Evolutionary conservation across 495 filamentous ascomycete genomes (phyloP).

Genomic region (Aspergillus sclerotiicarbonarius): DNA sequence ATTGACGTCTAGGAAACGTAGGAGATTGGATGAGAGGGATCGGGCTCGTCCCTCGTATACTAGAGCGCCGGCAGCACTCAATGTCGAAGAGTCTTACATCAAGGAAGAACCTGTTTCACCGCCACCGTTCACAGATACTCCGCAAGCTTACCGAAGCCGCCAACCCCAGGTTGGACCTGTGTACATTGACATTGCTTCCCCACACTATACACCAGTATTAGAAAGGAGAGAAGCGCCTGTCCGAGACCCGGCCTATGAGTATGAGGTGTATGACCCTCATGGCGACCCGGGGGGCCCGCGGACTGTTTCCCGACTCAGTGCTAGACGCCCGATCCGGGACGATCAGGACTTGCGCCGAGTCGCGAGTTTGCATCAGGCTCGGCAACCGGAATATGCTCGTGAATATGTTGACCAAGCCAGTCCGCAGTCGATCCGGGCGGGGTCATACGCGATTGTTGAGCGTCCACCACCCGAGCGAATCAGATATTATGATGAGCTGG

Average conservation of each 20-base stretch:
- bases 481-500: slow-evolving; percentile 58
- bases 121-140: slow-evolving; percentile 62
- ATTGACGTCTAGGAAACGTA: slow-evolving; percentile 48
- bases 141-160: slow-evolving; percentile 38
- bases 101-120: slow-evolving; percentile 87
- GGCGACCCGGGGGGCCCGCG: slow-evolving; percentile 37
- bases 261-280: slow-evolving; percentile 38
- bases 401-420: slow-evolving; percentile 44
- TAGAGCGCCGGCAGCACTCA: slow-evolving; percentile 28
- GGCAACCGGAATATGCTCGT: slow-evolving; percentile 49
- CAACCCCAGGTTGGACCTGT: slow-evolving; percentile 47
- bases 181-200: slow-evolving; percentile 49
- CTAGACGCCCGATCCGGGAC: slow-evolving; percentile 46
- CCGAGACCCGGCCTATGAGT: slow-evolving; percentile 35
- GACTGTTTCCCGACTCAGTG: slow-evolving; percentile 40
- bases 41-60: slow-evolving; percentile 27
- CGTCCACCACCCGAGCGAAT: slow-evolving; percentile 43
- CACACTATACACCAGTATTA: slow-evolving; percentile 42
- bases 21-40: slow-evolving; percentile 38
- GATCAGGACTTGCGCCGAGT: slow-evolving; percentile 59
- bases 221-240: slow-evolving; percentile 34
- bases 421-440: slow-evolving; percentile 51
- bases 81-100: slow-evolving; percentile 59
- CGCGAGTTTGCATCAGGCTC: slow-evolving; percentile 54
- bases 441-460: slow-evolving; percentile 61